Conservation (phyloP, 257 asterid genomes). For the Schizonepeta tenuifolia region DNA sequence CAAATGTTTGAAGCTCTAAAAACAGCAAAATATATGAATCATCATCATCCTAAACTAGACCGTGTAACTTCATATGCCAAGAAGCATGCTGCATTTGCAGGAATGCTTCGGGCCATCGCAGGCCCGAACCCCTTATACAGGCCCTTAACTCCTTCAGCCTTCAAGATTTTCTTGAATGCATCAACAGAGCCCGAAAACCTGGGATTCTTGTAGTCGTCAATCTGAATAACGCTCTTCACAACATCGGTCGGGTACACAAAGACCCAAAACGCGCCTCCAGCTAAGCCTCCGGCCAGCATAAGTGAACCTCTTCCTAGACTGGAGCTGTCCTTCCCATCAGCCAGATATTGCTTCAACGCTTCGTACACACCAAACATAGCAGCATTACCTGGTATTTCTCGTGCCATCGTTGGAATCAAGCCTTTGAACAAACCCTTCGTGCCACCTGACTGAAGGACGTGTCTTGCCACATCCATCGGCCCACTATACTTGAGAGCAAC, state of each 20-base stretch:
- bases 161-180: slow-evolving; percentile 70
- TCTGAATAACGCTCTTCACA: slow-evolving; percentile 76
- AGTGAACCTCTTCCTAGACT: slow-evolving; percentile 69
- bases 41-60: slow-evolving; percentile 69
- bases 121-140: slow-evolving; percentile 90
- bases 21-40: background rate
- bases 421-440: slow-evolving; percentile 77
- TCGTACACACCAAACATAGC: slow-evolving; percentile 87
- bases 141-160: slow-evolving; percentile 73
- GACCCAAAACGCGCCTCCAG: slow-evolving; percentile 80
- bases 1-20: background rate
- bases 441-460: slow-evolving; percentile 68
- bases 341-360: slow-evolving; percentile 66
- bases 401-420: slow-evolving; percentile 69
- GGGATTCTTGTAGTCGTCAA: slow-evolving; percentile 76
- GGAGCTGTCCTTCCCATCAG: slow-evolving; percentile 75
- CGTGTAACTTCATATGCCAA: slow-evolving; percentile 79
- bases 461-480: slow-evolving; percentile 86
- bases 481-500: slow-evolving; percentile 65
- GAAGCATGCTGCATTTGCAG: slow-evolving; percentile 91
- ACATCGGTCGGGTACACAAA: slow-evolving; percentile 81
- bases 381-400: slow-evolving; percentile 88
- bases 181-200: slow-evolving; percentile 68
- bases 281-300: slow-evolving; percentile 73
- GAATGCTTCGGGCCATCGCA: slow-evolving; percentile 86